Percentiles rank a stretch among this genome's conserved stretches.
phyloP scores from a whole-genome alignment of 495 filamentous ascomycete species.

The Apiosordaria backusii region DNA sequence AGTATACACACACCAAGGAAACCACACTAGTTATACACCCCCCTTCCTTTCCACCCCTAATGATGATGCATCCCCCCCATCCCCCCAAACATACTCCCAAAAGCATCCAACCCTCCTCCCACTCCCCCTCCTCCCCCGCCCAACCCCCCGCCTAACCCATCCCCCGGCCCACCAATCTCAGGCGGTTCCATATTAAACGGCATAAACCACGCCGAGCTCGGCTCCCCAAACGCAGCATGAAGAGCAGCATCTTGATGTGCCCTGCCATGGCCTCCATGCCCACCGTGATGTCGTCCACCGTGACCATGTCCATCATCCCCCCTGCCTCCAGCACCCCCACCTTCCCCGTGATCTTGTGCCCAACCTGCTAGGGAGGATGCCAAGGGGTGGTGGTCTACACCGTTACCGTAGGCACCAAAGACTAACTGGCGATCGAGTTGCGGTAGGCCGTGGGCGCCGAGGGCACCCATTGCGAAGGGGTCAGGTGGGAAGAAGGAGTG shows the following conservation, averaged over 20 bases:
- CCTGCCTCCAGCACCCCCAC: slow-evolving; percentile 2
- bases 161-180: slow-evolving; percentile 43
- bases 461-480: slow-evolving; percentile 36
- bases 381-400: slow-evolving; percentile 18
- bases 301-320: neutral
- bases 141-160: neutral
- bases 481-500: slow-evolving; percentile 47
- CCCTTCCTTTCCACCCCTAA: slow-evolving; percentile 19
- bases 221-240: slow-evolving; percentile 37
- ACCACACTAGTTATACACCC: no score
- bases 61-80: slow-evolving; percentile 19
- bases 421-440: slow-evolving; percentile 76
- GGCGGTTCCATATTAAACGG: slow-evolving; percentile 88
- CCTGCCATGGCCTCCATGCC: neutral
- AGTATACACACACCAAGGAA: no score
- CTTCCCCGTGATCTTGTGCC: slow-evolving; percentile 12
- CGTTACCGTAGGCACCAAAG: slow-evolving; percentile 68
- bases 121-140: slow-evolving; percentile 36
- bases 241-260: slow-evolving; percentile 24
- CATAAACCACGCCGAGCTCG: slow-evolving; percentile 85
- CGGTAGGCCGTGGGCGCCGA: slow-evolving; percentile 41
- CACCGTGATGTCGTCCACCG: neutral
- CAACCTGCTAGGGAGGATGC: slow-evolving; percentile 23
- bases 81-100: slow-evolving; percentile 40
- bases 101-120: slow-evolving; percentile 36